Evolutionary conservation across 2,329 filamentous ascomycete species (phyloP), one percentile per base, ranked within the genome.

Genomic region (Domatiomyces catenatus): DNA sequence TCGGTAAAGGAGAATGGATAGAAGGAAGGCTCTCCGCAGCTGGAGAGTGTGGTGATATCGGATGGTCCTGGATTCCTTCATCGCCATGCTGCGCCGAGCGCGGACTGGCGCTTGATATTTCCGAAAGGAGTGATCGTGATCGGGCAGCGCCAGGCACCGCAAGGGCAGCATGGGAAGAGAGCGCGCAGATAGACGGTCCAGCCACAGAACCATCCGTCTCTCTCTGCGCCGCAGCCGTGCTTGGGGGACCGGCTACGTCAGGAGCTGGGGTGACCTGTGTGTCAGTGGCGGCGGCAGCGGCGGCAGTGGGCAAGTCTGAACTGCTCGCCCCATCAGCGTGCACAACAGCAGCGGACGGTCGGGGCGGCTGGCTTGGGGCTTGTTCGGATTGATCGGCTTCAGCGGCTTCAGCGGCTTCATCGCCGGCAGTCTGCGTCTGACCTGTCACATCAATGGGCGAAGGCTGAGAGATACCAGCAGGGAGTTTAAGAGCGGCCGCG

Each of bases 51-150:
- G 55, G 55, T 20, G 55, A 57, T 32, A 57, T 47, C 28, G 53
- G 53, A 24, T 48, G 44, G 43, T 50, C 46, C 17, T 22, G 17
- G n/a, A 46, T 48, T 32, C 19, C 22, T 22, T 22, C 42, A 5
- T 47, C 44, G 18, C 47, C 43, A 17, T 48, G 48, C 24, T 45
- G n/a, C 10, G 24, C 54, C 2, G 54, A 49, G 36, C 49, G 45
- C 1, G 52, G 56, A 48, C 52, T 55, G 2, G 52, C 51, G 45
- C 56, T 57, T 1, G 58, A 59, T 1, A 59, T 53, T 20, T 55
- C 58, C 1, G 58, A 59, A 15, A 59, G 42, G 12, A 55, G 46
- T 20, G 58, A 59, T 22, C 51, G 45, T 12, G 51, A 47, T 42
- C 51, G 51, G 26, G 42, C 45, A 22, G 50, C 48, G 10, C 39